Evolutionary conservation across 495 filamentous ascomycete genomes (phyloP), one percentile per base, ranked within the genome.

Genomic region (Aspergillus affinis): DNA sequence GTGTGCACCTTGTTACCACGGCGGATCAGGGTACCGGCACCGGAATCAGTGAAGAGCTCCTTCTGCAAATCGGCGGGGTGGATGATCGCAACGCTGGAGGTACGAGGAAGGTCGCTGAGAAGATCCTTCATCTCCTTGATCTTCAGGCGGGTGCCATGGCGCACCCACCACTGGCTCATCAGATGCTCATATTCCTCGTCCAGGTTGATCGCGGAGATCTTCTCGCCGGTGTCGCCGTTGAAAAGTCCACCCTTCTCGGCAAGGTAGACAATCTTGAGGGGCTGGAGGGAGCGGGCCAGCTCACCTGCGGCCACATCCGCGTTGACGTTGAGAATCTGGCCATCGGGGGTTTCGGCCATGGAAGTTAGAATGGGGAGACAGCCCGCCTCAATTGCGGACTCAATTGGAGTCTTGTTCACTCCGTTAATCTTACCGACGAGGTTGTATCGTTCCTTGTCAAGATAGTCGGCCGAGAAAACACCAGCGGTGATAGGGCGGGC

Each of bases 71-170:
- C 90, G 21, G 87, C 90, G 2, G 94, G 93, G 73, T 97, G 92
- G 63, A 98, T 98, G 69, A 98, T 98, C 26, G 94, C 94, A 57
- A 98, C 95, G 67, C 92, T 97, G 47, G 94, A 96, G 12, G 92
- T 90, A 65, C 91, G 84, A 45, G 94, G 94, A 12, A 98, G 84
- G 27, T 89, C 87, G 56, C 88, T 88, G 53, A 98, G 80, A 9
- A 98, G 84, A 19, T 94, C 90, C 80, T 97, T 97, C 77, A 97
- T 96, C 78, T 98, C 93, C 77, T 93, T 95, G 76, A 98, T 97
- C 89, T 98, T 98, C 57, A 97, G 78, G 65, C 93, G 87, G 47
- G 94, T 98, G 32, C 94, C 94, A 75, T 96, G 94, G 62, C 89
- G 88, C 70, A 96, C 95, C 94, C 94, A 98, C 72, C 90, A 87